Evolutionary conservation across 2,329 filamentous ascomycete genomes (phyloP), one percentile per base, ranked within the genome.

Genomic region (Alternaria sp.): DNA sequence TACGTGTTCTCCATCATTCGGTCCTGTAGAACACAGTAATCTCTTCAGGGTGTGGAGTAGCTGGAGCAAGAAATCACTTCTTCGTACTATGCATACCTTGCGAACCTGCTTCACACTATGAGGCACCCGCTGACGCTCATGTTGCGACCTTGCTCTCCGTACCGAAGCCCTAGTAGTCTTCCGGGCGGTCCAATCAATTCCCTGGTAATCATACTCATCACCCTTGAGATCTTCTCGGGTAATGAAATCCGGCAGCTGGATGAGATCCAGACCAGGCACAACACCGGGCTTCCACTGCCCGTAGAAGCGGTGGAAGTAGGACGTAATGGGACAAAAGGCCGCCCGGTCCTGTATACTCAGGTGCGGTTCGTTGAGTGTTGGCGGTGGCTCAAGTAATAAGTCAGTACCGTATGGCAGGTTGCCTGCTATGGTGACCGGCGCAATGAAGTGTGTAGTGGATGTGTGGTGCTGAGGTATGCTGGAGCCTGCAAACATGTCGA

Each of bases 141-240:
- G 73, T 3, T 65, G 67, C 15, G 61, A 64, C 11, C 77, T 72
- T 51, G 71, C 74, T 21, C 63, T 58, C 17, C 77, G 68, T 8
- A 78, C 68, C 2, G 65, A 49, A 4, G 68, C 61, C 30, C 78
- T 67, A 8, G 68, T 74, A 7, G 72, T 77, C 50, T 76, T 71
- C 25, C 77, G 74, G 36, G 67, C 60, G 21, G 62, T 68, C 79
- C 79, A 81, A 45, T 80, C 68, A 23, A 81, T 81, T 32, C 78
- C 79, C 65, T 81, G 79, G 45, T 72, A 77, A 61, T 81, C 79
- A 58, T 71, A 77, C 7, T 59, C 63, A 55, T 81, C 77, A 54
- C 77, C 78, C 15, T 71, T 65, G 49, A 80, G 65, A 28, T 80
- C 70, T 1, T 78, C 69, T n/a, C 67, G 66, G 5, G 61, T 73